Evolutionary conservation across 768 basidiomycete species (phyloP), one percentile per base, ranked within the genome.

Genomic region (Sarcomyxa edulis): DNA sequence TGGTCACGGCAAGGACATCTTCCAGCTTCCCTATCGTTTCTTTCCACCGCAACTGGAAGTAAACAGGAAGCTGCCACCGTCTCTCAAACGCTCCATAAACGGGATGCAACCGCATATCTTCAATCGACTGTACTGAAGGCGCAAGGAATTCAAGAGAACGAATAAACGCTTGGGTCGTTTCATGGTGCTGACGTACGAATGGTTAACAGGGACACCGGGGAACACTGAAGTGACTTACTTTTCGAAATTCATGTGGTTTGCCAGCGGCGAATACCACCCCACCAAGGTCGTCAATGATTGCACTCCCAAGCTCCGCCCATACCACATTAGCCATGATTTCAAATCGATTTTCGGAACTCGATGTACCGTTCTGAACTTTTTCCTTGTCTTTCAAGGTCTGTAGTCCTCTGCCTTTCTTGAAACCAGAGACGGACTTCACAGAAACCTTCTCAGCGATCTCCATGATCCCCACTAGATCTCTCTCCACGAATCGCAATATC

Each of bases 11-110:
- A 10, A 98, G 61, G 2, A 64, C 60, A 9, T 83, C 81, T 61
- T 99, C 96, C 11, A 96, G 62, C 35, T 67, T 70, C 1, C 72
- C 63, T 1, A 93, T 78, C 36, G 95, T 87, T 53, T 96, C 95
- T 60, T 96, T 96, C 91, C 94, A 95, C 30, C 95, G 76, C 44
- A 99, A 66, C 53, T 99, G 96, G 58, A 95, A 98, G 56, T 98
- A 98, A 7, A 98, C 86, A 1, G 91, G 88, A 3, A 99, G 72
- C 55, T 98, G 96, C 94, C 96, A 99, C 24, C 92, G 75, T 44
- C 76, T 72, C 53, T 85, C 78, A 53, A 98, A 96, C 1, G 79
- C 60, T 16, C 52, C 46, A 55, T 82, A 95, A 3, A 80, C 66
- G 0, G 80, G 74, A 55, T 91, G 86, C 4, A 65, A 53, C 3